Base-by-base conservation (phyloP, 345 rosid genomes). In the Populus tremula region DNA sequence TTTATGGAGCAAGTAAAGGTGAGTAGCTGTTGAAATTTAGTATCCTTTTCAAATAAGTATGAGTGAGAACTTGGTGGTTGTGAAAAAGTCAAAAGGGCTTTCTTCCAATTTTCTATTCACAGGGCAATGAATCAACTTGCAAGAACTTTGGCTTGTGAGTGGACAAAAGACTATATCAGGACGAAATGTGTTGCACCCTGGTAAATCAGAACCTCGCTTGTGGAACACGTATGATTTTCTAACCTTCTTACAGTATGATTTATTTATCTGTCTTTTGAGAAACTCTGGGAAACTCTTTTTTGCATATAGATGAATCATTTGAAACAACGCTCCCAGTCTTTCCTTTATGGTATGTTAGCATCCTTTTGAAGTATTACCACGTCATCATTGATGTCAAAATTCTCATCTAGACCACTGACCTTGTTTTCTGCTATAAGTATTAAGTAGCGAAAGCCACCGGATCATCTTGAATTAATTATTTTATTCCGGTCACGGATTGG, bases 161-260 rank as follows among this genome's bases (percentile, higher is more conserved):
- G 98, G 98, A 97, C 98, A 20, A 85, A 83, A 13, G 98, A 93
- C 87, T 93, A 94, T 70, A 94, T 93, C 79, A 89, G 97, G 83
- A 85, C 87, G 45, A 94, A 94, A 77, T 67, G 81, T 47, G 93
- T 94, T 50, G 96, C 97, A 8, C 98, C 97, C 2, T 93, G 97
- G 97, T 94, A 88, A 72, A 94, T 65, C 85, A 90, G 65, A 80
- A 94, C 98, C 82, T 86, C 97, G 0, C 92, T 93, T 10, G 97
- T 90, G 38, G 88, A 93, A 80, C 65, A 76, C 71, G 97, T 94
- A 91, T 80, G 73, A 8, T 27, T 80, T 70, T 64, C 21, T 70
- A 8, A 49, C 41, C 76, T 72, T 17, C 67, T 45, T 35, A 8
- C 65, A 35, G 25, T 33, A 0, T 21, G 47, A 23, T 47, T 23